Evolutionary conservation across 306 rosid genomes (phyloP).

Genomic region (Corylus americana): DNA sequence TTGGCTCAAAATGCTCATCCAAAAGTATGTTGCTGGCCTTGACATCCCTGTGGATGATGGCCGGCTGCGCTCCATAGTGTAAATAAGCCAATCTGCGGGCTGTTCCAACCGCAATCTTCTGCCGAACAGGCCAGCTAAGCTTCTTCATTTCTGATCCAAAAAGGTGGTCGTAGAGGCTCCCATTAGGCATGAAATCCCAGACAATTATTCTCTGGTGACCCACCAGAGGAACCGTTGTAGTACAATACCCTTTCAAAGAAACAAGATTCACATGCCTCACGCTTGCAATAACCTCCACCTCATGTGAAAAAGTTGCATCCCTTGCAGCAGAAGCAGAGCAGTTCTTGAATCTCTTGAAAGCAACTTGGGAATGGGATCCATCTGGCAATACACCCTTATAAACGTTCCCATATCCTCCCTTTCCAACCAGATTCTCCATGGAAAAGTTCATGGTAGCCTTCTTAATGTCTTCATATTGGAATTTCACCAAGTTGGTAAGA

Average conservation of each 20-base stretch:
- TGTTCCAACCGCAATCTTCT: constrained; percentile 31
- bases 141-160: constrained; percentile 20
- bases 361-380: constrained; percentile 35
- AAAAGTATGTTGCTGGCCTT: constrained; percentile 35
- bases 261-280: constrained; percentile 37
- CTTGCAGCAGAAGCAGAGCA: constrained; percentile 30
- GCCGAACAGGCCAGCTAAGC: constrained; percentile 30
- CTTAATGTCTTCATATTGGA: constrained; percentile 23
- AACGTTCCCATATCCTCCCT: constrained; percentile 34
- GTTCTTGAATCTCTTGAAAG: constrained; percentile 38
- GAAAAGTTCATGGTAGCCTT: constrained; percentile 31
- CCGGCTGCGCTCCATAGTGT: constrained; percentile 25
- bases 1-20: constrained; percentile 33
- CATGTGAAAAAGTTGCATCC: constrained; percentile 26
- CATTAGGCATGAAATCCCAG: constrained; percentile 25
- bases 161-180: constrained; percentile 34
- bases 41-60: constrained; percentile 33
- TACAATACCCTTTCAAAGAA: constrained; percentile 29
- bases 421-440: constrained; percentile 28
- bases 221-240: constrained; percentile 7
- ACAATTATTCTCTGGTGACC: constrained; percentile 32
- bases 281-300: constrained; percentile 32
- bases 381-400: constrained; percentile 29
- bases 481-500: constrained; percentile 7
- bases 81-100: constrained; percentile 34